Evolutionary conservation across 192 early-diverging fungal genomes (phyloP).

Genomic region (Coemansia sp.): DNA sequence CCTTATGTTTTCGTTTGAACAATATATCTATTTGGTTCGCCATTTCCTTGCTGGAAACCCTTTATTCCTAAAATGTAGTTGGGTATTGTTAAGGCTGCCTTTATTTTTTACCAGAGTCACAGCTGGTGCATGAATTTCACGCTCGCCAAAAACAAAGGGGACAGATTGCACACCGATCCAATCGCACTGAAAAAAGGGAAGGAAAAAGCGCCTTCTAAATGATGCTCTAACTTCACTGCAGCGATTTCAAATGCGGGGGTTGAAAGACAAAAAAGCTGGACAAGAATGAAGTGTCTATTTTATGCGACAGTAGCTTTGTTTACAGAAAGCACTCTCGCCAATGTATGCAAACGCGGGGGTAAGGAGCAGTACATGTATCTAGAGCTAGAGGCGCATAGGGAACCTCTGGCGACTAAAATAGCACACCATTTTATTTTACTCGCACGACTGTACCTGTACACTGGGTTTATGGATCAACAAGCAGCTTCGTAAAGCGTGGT

Average conservation of each 20-base stretch:
- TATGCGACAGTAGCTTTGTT: background rate
- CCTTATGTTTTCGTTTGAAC: background rate
- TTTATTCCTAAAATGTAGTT: background rate
- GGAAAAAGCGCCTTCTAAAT: background rate
- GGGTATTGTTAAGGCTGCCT: background rate
- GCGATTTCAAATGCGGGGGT: background rate
- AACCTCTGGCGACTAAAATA: background rate
- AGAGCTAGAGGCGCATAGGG: background rate
- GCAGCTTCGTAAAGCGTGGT: background rate
- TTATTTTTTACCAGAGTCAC: background rate
- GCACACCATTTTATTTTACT: background rate
- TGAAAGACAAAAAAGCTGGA: background rate
- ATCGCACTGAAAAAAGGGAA: too few species aligned
- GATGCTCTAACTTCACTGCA: background rate
- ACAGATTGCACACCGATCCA: too few species aligned
- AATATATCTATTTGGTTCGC: background rate
- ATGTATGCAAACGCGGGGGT: background rate
- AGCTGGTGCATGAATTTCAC: background rate
- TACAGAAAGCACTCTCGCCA: background rate
- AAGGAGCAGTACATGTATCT: background rate
- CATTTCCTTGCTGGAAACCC: background rate
- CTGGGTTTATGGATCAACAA: background rate
- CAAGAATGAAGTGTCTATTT: background rate
- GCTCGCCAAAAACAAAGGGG: background rate
- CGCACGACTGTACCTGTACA: background rate